phyloP scores from a whole-genome alignment of 2,329 filamentous ascomycete species.

The Trichoderma koningii region DNA sequence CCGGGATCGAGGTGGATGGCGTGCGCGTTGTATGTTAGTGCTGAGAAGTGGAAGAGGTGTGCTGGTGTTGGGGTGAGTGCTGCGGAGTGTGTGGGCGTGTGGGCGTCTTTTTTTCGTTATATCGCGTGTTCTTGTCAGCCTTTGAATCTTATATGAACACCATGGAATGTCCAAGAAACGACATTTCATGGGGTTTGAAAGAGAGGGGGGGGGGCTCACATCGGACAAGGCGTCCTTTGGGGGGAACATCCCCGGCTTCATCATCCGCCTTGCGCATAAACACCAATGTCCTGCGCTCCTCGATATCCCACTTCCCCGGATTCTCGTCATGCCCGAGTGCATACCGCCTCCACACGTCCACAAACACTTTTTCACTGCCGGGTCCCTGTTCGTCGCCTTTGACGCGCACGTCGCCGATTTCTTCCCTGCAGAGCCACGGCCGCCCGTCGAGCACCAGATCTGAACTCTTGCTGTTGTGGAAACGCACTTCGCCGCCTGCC shows the following conservation, averaged over 20 bases:
- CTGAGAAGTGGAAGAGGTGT: constrained; percentile 87
- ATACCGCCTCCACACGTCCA: constrained; percentile 54
- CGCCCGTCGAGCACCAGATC: constrained; percentile 48
- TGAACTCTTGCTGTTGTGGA: constrained; percentile 41
- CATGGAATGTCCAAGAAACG: no score
- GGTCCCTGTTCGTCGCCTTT: constrained; percentile 39
- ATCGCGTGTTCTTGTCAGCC: no score
- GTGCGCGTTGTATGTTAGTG: constrained; percentile 90
- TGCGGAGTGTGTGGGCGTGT: constrained; percentile 45
- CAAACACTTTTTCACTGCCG: constrained; percentile 51
- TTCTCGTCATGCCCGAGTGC: constrained; percentile 35
- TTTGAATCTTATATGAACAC: no score
- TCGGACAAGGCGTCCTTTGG: constrained; percentile 33
- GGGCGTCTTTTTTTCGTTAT: constrained; percentile 36
- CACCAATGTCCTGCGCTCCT: constrained; percentile 54
- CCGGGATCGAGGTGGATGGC: constrained; percentile 79
- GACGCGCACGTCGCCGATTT: constrained; percentile 44
- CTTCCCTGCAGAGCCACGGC: constrained; percentile 49
- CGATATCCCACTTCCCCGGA: constrained; percentile 39
- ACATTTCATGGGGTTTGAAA: no score
- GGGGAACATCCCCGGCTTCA: constrained; percentile 14
- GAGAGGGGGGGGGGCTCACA: constrained; percentile 31
- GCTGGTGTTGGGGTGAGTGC: constrained; percentile 65
- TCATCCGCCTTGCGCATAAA: constrained; percentile 49
- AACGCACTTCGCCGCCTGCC: constrained; percentile 75